Conservation (phyloP, 306 rosid genomes). For the Aeschynomene evenia region DNA sequence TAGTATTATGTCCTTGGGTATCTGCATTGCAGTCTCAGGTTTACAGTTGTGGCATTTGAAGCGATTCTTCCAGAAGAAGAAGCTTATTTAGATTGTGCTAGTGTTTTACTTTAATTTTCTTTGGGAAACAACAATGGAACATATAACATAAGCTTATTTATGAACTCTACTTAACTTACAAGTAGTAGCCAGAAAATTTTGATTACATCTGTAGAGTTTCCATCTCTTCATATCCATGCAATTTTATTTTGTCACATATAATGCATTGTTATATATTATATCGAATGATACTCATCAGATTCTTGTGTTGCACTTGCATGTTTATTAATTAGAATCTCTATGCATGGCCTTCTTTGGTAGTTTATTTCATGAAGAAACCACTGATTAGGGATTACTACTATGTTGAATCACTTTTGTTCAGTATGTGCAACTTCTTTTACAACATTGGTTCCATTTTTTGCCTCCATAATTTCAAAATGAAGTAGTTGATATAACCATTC, state of each 20-base stretch:
- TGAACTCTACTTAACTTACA: conserved; percentile 11
- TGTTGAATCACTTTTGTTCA: background rate
- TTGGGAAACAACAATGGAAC: conserved; percentile 14
- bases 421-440: background rate
- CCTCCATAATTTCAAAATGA: background rate
- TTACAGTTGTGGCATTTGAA: conserved; percentile 83
- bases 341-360: background rate
- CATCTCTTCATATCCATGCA: conserved; percentile 10
- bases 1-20: conserved; percentile 69
- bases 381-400: background rate
- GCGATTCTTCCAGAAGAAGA: conserved; percentile 91
- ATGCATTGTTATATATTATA: background rate
- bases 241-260: background rate
- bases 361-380: background rate
- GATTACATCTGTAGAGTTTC: conserved; percentile 21
- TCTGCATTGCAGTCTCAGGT: conserved; percentile 73
- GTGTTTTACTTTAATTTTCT: conserved; percentile 20
- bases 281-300: conserved; percentile 1
- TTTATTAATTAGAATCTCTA: too few species aligned
- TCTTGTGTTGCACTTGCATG: too few species aligned
- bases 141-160: background rate
- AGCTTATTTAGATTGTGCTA: conserved; percentile 57
- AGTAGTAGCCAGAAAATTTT: conserved; percentile 35
- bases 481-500: background rate
- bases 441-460: background rate